Evolutionary conservation across 2,329 filamentous ascomycete genomes (phyloP).

Genomic region (Neonectria faginata): DNA sequence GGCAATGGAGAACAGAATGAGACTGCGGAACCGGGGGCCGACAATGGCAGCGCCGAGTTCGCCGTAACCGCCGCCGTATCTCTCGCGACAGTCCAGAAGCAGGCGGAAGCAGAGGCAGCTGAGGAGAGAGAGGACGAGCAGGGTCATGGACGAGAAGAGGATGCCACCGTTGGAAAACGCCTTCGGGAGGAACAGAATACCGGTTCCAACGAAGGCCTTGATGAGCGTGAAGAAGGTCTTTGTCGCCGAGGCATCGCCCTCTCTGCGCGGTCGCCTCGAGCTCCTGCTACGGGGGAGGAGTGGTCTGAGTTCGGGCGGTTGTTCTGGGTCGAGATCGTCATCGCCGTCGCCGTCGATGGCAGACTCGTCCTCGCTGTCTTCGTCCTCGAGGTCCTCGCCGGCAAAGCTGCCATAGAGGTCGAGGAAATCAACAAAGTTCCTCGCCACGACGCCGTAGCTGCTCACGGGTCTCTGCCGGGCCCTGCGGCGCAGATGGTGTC

Average conservation of each 20-base stretch:
- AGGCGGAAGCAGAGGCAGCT: constrained; percentile 80
- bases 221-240: constrained; percentile 84
- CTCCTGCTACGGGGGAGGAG: constrained; percentile 64
- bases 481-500: constrained; percentile 54
- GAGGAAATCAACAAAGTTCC: constrained; percentile 80
- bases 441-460: constrained; percentile 66
- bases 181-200: constrained; percentile 85
- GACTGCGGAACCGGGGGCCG: constrained; percentile 69
- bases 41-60: constrained; percentile 76
- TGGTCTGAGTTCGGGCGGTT: constrained; percentile 67
- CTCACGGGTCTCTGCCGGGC: constrained; percentile 54
- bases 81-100: constrained; percentile 73
- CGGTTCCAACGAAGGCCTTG: constrained; percentile 83
- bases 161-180: constrained; percentile 84
- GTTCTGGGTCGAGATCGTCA: constrained; percentile 53
- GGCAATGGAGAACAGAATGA: constrained; percentile 77
- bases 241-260: constrained; percentile 73
- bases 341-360: constrained; percentile 62
- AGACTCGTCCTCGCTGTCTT: constrained; percentile 67
- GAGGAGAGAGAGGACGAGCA: constrained; percentile 73
- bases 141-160: constrained; percentile 77
- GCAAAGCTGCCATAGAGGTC: constrained; percentile 82
- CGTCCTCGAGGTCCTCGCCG: constrained; percentile 73
- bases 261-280: constrained; percentile 56
- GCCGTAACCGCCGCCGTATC: constrained; percentile 77